Percentiles rank a stretch among this genome's conserved stretches.
These are phyloP conservation scores for Saccharomycopsis hybrid DNA, from an alignment of 1,139 yeast genomes.

Conservation along the genomic window DNA sequence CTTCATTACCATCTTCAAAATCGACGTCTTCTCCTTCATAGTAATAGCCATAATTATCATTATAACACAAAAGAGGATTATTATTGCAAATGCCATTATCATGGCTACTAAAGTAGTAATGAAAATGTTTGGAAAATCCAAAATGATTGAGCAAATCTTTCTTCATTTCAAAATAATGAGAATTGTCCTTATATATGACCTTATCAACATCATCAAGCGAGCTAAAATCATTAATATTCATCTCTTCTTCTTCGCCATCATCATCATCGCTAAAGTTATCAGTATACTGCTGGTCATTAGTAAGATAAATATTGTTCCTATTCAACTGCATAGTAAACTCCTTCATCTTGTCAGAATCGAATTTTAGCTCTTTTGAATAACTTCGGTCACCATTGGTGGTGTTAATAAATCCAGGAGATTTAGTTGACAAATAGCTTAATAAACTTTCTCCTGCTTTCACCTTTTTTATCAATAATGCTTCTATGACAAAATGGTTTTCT, in stretches of 20 bases:
- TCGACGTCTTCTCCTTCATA: not conserved
- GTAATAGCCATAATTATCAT: not conserved
- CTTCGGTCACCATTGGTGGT: not conserved
- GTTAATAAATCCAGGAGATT: not conserved
- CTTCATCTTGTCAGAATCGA: not conserved
- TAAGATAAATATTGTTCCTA: not conserved
- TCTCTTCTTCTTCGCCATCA: too few species aligned
- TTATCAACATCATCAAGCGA: constrained; percentile 3
- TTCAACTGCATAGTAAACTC: not conserved
- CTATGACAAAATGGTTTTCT: constrained; percentile 75
- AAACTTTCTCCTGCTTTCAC: constrained; percentile 2
- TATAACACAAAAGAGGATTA: not conserved
- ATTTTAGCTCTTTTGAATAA: not conserved
- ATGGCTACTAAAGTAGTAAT: constrained; percentile 2
- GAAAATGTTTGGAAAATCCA: not conserved
- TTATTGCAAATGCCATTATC: not conserved
- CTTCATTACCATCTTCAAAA: not conserved
- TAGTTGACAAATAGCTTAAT: constrained; percentile 6
- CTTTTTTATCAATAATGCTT: constrained; percentile 29
- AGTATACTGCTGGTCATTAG: not conserved
- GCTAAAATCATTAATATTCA: not conserved
- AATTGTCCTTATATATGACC: constrained; percentile 7
- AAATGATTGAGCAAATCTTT: constrained; percentile 13
- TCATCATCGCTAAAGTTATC: not conserved
- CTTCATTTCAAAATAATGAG: constrained; percentile 15